Evolutionary conservation across 169 alveolate species (phyloP).

Genomic region (Eimeria maxima): DNA sequence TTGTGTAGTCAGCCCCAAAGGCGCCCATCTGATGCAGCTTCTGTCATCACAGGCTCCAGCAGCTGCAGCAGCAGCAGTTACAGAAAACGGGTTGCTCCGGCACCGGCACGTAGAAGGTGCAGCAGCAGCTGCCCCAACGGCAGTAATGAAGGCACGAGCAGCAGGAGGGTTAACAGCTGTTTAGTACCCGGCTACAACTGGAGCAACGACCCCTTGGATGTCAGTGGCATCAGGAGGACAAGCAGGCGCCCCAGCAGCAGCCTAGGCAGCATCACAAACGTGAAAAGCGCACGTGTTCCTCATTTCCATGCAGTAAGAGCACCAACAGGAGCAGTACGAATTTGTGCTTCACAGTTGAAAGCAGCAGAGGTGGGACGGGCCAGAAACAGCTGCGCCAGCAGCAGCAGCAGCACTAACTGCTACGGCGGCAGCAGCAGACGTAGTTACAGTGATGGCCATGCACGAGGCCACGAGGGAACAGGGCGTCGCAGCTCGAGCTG

Average conservation of each 20-base stretch:
- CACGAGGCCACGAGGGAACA: neutral
- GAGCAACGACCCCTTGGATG: neutral
- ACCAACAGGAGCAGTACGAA: neutral
- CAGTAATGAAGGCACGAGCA: conserved; percentile 47
- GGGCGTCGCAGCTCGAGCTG: conserved; percentile 60
- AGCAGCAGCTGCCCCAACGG: conserved; percentile 21
- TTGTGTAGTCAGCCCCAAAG: conserved; percentile 29
- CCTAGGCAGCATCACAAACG: conserved; percentile 24
- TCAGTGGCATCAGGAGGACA: conserved; percentile 14
- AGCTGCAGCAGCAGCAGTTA: conserved; percentile 37
- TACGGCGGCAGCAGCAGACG: conserved; percentile 59
- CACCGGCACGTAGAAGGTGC: conserved; percentile 21
- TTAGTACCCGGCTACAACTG: neutral
- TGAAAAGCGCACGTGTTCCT: neutral
- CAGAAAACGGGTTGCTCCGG: neutral
- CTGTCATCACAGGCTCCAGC: neutral
- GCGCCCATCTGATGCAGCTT: neutral
- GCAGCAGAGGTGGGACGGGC: neutral
- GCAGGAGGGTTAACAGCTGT: conserved; percentile 51
- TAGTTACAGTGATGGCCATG: conserved; percentile 16
- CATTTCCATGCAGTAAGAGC: neutral
- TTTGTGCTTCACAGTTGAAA: neutral
- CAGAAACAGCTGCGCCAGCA: neutral
- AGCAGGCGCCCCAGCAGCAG: conserved; percentile 52
- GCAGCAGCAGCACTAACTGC: conserved; percentile 25